Conservation (phyloP, 345 rosid species). For the Nasturtium officinale region DNA sequence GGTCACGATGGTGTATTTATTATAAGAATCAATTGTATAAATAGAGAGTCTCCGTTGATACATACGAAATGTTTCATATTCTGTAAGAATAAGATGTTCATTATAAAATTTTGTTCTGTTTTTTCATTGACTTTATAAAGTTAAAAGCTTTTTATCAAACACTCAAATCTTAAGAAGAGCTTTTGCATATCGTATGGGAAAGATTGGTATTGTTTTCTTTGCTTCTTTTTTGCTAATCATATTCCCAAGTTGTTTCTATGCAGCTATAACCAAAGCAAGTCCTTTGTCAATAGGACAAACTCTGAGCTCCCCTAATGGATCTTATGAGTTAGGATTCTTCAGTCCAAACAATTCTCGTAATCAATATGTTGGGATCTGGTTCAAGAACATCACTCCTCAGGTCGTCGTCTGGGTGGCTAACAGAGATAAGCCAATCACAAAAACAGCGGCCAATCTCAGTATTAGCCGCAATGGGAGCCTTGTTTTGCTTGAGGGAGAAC, state of each 20-base stretch:
- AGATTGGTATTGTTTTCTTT: slow-evolving; percentile 21
- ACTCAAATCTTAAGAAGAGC: slow-evolving; percentile 21
- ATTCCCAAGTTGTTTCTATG: slow-evolving; percentile 26
- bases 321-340: slow-evolving; percentile 48
- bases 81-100: background rate
- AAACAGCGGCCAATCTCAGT: slow-evolving; percentile 29
- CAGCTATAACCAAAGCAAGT: slow-evolving; percentile 35
- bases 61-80: slow-evolving; percentile 14
- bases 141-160: background rate
- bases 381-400: slow-evolving; percentile 40
- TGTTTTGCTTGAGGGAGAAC: slow-evolving; percentile 33
- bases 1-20: background rate
- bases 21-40: background rate
- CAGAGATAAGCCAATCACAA: slow-evolving; percentile 48
- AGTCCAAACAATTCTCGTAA: slow-evolving; percentile 36
- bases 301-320: slow-evolving; percentile 34
- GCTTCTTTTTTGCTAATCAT: slow-evolving; percentile 22
- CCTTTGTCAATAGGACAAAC: slow-evolving; percentile 41
- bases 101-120: slow-evolving; percentile 20
- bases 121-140: slow-evolving; percentile 31
- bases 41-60: slow-evolving; percentile 14
- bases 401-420: slow-evolving; percentile 60
- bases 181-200: slow-evolving; percentile 27
- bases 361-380: slow-evolving; percentile 56
- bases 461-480: slow-evolving; percentile 42